These are phyloP conservation scores for Fusarium austroafricanum DNA, from an alignment of 2,329 filamentous ascomycete species.

Conservation along the genomic window DNA sequence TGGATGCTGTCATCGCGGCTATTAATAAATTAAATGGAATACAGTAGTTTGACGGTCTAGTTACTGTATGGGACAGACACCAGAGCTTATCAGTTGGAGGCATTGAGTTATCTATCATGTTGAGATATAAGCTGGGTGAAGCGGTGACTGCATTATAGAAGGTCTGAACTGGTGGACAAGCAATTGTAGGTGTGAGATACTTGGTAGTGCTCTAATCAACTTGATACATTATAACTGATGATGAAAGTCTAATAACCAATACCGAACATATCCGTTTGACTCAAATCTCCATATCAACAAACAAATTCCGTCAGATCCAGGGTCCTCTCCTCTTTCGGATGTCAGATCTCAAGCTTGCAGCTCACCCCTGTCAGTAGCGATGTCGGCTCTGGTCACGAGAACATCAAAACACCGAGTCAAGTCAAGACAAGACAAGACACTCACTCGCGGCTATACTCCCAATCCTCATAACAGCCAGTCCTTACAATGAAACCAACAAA, in stretches of 20 bases:
- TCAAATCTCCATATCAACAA: neutral
- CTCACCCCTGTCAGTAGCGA: constrained; percentile 32
- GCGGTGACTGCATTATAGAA: neutral
- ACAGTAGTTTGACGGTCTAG: constrained; percentile 17
- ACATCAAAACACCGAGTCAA: neutral
- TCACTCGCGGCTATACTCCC: neutral
- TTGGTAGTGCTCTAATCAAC: neutral
- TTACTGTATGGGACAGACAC: constrained; percentile 18
- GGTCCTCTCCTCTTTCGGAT: constrained; percentile 21
- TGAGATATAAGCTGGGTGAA: too few species aligned
- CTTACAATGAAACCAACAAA: too few species aligned
- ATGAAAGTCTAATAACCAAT: too few species aligned
- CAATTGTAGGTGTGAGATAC: neutral
- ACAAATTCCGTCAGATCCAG: constrained; percentile 17
- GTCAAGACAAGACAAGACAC: neutral
- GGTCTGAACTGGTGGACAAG: neutral
- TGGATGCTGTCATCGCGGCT: constrained; percentile 34
- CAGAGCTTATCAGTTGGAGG: constrained; percentile 37
- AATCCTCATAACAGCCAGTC: neutral
- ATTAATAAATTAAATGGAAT: constrained; percentile 20
- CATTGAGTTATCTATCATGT: neutral
- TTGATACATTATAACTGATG: too few species aligned
- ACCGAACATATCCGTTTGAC: neutral
- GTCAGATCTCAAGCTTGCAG: constrained; percentile 36
- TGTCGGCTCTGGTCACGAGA: constrained; percentile 37